phyloP scores from a whole-genome alignment of 345 rosid species.

The Turritis glabra region DNA sequence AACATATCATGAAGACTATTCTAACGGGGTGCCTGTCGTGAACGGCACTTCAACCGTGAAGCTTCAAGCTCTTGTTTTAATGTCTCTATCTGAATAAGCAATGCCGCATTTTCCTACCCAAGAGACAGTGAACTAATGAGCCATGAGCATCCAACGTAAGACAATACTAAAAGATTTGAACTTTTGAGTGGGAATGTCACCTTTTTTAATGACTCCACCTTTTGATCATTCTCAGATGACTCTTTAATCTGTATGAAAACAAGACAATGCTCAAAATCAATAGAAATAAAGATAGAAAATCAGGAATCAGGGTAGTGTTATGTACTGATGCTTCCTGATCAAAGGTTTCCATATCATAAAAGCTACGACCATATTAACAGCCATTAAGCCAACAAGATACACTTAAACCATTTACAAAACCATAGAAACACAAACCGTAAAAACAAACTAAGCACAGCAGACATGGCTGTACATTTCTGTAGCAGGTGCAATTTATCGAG shows the following conservation, averaged over 20 bases:
- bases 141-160: neutral
- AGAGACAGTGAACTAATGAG: conserved; percentile 23
- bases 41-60: conserved; percentile 50
- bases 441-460: neutral
- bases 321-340: neutral
- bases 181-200: conserved; percentile 34
- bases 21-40: conserved; percentile 17
- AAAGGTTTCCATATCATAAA: neutral
- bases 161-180: neutral
- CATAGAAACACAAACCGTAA: neutral
- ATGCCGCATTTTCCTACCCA: conserved; percentile 57
- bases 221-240: conserved; percentile 41
- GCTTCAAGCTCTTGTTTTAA: conserved; percentile 52
- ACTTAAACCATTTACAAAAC: neutral
- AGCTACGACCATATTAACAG: neutral
- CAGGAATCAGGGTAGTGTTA: neutral
- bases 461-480: neutral
- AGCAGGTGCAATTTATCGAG: neutral
- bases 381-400: neutral
- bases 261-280: neutral
- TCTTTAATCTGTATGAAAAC: conserved; percentile 54
- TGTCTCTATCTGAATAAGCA: conserved; percentile 48
- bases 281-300: neutral
- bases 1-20: neutral
- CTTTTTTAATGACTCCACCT: conserved; percentile 58